phyloP scores from a whole-genome alignment of 441 rosid species.

The Omphalea diandra region DNA sequence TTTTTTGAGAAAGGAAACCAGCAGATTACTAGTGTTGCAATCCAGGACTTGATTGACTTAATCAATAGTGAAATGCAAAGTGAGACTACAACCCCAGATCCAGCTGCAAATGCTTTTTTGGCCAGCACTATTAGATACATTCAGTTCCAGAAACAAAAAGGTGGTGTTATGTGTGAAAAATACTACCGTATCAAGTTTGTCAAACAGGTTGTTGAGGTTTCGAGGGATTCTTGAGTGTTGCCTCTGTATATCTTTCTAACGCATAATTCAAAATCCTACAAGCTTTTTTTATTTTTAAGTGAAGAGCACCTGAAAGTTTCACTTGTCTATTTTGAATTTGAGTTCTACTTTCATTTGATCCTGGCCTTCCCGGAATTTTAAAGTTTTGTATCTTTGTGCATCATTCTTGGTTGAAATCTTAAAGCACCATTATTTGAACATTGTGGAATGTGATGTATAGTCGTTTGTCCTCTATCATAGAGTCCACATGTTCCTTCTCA shows the following conservation, averaged over 20 bases:
- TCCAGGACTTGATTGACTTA: slow-evolving; percentile 70
- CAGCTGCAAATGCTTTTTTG: slow-evolving; percentile 68
- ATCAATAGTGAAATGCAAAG: slow-evolving; percentile 71
- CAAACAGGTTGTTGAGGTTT: background rate
- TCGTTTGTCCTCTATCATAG: background rate
- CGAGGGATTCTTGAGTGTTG: background rate
- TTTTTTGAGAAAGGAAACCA: slow-evolving; percentile 89
- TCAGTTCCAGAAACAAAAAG: slow-evolving; percentile 91
- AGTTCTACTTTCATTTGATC: background rate
- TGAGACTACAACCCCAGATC: slow-evolving; percentile 55
- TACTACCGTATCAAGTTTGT: slow-evolving; percentile 64
- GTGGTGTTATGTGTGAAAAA: slow-evolving; percentile 78
- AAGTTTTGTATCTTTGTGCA: background rate
- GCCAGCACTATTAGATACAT: slow-evolving; percentile 77
- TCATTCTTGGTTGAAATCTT: background rate
- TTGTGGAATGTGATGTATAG: slow-evolving; percentile 1
- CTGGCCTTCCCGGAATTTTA: background rate
- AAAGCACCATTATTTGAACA: background rate
- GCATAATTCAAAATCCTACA: background rate
- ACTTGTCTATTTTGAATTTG: background rate
- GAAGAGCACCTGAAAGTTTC: background rate
- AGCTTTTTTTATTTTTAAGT: too few relatives aligned
- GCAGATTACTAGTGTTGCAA: slow-evolving; percentile 62
- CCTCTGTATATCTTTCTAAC: slow-evolving; percentile 3
- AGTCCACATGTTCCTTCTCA: background rate